Percentiles rank a stretch among this genome's conserved stretches.
These are phyloP conservation scores for Ilyonectria destructans DNA, from an alignment of 2,329 filamentous ascomycete genomes.

Conservation along the genomic window DNA sequence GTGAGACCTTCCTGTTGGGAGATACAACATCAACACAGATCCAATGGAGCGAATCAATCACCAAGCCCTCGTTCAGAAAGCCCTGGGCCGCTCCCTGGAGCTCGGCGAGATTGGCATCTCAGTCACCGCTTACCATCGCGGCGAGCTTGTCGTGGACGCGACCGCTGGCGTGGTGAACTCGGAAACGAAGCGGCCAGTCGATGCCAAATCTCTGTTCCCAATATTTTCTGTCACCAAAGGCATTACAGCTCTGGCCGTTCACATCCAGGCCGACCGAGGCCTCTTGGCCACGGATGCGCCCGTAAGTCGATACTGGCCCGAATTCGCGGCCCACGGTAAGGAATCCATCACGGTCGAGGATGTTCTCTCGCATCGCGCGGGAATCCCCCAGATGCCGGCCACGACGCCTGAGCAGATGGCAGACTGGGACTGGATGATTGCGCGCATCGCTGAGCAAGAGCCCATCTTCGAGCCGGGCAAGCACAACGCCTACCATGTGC, in stretches of 20 bases:
- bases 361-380: slow-evolving; percentile 24
- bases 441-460: slow-evolving; percentile 6
- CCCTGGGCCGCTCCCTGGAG: too few species aligned
- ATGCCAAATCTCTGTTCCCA: slow-evolving; percentile 19
- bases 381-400: slow-evolving; percentile 34
- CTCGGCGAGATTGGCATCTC: too few species aligned
- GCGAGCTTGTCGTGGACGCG: slow-evolving; percentile 1
- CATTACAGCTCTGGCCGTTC: slow-evolving; percentile 33
- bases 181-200: slow-evolving; percentile 2
- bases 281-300: not conserved
- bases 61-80: too few species aligned
- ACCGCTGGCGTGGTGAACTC: slow-evolving; percentile 8
- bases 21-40: too few species aligned
- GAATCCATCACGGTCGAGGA: slow-evolving; percentile 23
- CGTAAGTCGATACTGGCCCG: slow-evolving; percentile 37
- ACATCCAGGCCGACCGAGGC: slow-evolving; percentile 33
- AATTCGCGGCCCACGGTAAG: slow-evolving; percentile 35
- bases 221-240: slow-evolving; percentile 37
- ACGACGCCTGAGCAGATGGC: slow-evolving; percentile 28
- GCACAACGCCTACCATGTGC: slow-evolving; percentile 30
- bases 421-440: slow-evolving; percentile 31
- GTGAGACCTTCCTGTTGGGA: too few species aligned
- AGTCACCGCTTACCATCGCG: slow-evolving; percentile 27
- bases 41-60: too few species aligned
- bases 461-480: slow-evolving; percentile 29